These are phyloP conservation scores for Harringtonia lauricola DNA, from an alignment of 2,329 filamentous ascomycete species.

Conservation along the genomic window DNA sequence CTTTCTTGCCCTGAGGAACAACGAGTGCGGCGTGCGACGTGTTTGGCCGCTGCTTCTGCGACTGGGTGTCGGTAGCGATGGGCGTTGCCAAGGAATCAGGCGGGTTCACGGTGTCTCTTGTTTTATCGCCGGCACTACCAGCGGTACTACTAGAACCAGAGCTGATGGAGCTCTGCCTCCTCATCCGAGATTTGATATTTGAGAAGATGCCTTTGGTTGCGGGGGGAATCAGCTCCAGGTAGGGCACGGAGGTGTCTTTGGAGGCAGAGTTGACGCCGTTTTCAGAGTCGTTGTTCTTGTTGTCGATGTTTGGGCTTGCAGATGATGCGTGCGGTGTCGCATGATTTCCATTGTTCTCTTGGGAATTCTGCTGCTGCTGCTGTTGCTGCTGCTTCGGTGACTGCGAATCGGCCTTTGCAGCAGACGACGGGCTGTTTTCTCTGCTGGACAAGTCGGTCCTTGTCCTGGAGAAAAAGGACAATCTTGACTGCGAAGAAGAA, in stretches of 20 bases:
- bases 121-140: constrained; percentile 10
- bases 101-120: constrained; percentile 6
- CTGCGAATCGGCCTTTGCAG: no score
- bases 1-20: neutral
- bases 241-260: constrained; percentile 1
- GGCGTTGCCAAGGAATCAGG: neutral
- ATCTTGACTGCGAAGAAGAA: constrained; percentile 4
- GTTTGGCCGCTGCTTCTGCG: no score
- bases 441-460: neutral
- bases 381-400: no score
- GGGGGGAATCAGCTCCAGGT: neutral
- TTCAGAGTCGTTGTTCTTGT: neutral
- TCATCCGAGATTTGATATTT: constrained; percentile 10
- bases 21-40: no score
- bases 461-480: neutral
- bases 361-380: no score
- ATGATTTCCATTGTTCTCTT: no score
- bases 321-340: no score
- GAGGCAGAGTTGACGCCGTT: neutral
- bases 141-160: neutral
- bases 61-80: no score
- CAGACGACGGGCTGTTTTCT: no score
- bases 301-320: neutral
- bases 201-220: constrained; percentile 8
- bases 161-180: constrained; percentile 7